Conservation (phyloP, 805 yeast species). For the Ascoidea tarda region DNA sequence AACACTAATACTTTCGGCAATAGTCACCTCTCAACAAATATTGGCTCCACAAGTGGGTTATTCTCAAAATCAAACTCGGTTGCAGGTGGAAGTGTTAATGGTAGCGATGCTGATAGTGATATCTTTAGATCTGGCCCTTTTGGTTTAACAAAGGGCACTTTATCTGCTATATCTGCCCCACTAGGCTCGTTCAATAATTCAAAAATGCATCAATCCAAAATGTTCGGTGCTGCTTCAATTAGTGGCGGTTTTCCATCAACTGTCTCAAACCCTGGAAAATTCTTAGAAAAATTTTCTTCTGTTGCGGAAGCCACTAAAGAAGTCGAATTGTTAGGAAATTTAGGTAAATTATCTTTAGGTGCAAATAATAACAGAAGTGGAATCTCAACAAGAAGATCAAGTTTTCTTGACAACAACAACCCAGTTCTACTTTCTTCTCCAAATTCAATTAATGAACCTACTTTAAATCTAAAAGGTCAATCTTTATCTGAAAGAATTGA, state of each 20-base stretch:
- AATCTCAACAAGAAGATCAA: conserved; percentile 34
- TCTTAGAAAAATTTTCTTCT: conserved; percentile 46
- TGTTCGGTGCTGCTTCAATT: conserved; percentile 48
- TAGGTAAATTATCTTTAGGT: conserved; percentile 24
- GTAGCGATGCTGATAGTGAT: conserved; percentile 26
- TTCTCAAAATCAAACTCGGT: background rate
- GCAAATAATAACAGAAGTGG: conserved; percentile 19
- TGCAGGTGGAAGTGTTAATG: background rate
- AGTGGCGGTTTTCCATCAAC: conserved; percentile 29
- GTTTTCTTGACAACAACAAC: conserved; percentile 26
- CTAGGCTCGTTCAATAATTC: conserved; percentile 18
- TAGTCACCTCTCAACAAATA: background rate
- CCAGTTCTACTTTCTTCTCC: background rate
- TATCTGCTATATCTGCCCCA: conserved; percentile 33
- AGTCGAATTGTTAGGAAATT: conserved; percentile 29
- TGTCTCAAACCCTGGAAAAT: conserved; percentile 23
- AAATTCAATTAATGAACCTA: too few species aligned
- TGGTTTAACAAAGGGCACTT: conserved; percentile 33
- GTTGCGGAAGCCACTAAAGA: conserved; percentile 63
- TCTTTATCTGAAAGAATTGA: conserved; percentile 43
- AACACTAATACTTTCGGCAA: background rate
- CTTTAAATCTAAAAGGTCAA: background rate
- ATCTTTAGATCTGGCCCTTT: conserved; percentile 20
- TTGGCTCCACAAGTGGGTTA: background rate
- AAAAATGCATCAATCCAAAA: conserved; percentile 18